These are phyloP conservation scores for Cercophora scortea DNA, from an alignment of 495 filamentous ascomycete species.

Conservation along the genomic window DNA sequence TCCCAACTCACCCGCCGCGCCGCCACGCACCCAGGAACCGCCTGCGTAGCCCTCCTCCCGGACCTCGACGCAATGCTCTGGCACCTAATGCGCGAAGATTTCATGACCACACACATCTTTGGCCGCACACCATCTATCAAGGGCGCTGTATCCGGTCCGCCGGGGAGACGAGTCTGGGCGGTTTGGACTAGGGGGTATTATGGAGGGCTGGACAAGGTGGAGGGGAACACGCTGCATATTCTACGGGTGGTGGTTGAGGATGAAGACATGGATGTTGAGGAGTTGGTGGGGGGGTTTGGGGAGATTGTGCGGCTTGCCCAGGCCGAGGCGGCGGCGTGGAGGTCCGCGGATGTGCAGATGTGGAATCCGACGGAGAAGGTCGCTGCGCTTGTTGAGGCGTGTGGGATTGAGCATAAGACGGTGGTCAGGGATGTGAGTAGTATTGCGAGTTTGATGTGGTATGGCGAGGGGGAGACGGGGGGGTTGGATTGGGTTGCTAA, in stretches of 20 bases:
- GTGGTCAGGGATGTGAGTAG: constrained; percentile 43
- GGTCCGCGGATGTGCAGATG: constrained; percentile 35
- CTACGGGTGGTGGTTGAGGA: constrained; percentile 67
- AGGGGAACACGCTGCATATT: constrained; percentile 68
- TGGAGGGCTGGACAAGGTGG: constrained; percentile 26
- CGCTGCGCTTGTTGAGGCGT: constrained; percentile 28
- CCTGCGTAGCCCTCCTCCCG: constrained; percentile 61
- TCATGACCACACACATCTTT: constrained; percentile 52
- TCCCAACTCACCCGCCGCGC: constrained; percentile 26
- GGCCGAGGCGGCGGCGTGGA: constrained; percentile 34
- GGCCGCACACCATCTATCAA: constrained; percentile 49
- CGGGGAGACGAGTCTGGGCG: constrained; percentile 59
- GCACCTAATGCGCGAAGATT: constrained; percentile 85
- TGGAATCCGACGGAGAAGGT: constrained; percentile 42
- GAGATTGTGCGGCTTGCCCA: constrained; percentile 36
- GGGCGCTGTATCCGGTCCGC: constrained; percentile 52
- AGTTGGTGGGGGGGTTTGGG: constrained; percentile 51
- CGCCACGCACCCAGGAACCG: constrained; percentile 19
- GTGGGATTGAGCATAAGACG: constrained; percentile 30
- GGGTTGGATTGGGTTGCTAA: constrained; percentile 79
- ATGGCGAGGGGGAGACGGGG: constrained; percentile 34
- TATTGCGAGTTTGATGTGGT: constrained; percentile 48
- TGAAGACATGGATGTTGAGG: constrained; percentile 24
- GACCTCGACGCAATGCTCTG: constrained; percentile 67
- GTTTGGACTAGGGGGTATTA: constrained; percentile 73